Evolutionary conservation across 805 yeast species (phyloP), one percentile per base, ranked within the genome.

Genomic region (Zygotorulaspora sp.): DNA sequence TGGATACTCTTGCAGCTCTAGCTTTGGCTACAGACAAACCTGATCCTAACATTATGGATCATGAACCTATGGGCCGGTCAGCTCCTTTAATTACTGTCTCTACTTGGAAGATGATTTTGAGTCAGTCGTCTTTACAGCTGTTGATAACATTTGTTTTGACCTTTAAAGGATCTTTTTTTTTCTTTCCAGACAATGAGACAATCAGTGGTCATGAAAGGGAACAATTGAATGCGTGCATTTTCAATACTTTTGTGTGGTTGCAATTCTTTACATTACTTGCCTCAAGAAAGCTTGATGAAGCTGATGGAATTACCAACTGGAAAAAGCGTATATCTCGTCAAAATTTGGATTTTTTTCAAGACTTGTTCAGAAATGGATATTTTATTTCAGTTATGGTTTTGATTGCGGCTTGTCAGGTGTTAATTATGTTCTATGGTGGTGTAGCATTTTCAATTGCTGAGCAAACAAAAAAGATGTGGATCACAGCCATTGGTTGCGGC

Each of bases 1-100:
- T 92, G 98, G 98, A 92, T 62, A 92, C 98, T 0, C 74, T 92
- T 46, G 98, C 98, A 3, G 98, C 98, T 3, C 71, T 92, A 52
- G 98, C 98, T 0, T 72, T 92, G 52, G 98, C 98, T 5, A 92
- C 98, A 3, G 98, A 92, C 60, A 89, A 90, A 52, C 98, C 98
- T 0, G 89, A 87, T 52, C 84, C 80, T 32, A 74, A 80, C 27
- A 80, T 86, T 29, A 68, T 92, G 56, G 77, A 83, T 45, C 72
- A 86, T 37, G 79, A 76, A 55, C 99, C 98, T 2, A 87, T 81
- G 28, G 92, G 95, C 22, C 75, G 96, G 55, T 66, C 68, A 15
- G 74, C 77, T 11, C 84, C 94, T 1, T 71, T 92, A 63, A 90
- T 92, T 48, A 72, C 95, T 4, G 79, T 80, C 2, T 83, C 96